Evolutionary conservation across 345 rosid genomes (phyloP).

Genomic region (thale cress (Arabidopsis thaliana)): DNA sequence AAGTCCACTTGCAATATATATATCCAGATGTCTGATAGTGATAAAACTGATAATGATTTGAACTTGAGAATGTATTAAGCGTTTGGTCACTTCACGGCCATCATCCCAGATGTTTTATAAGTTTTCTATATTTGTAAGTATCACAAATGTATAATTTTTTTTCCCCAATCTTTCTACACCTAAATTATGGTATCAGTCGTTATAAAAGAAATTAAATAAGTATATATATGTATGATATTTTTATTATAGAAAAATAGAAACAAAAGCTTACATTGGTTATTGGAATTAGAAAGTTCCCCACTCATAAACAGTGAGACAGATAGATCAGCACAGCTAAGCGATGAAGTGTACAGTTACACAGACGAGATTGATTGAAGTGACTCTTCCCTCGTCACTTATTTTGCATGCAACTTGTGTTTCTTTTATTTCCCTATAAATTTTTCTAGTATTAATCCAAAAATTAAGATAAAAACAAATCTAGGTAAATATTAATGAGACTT

Average conservation of each 20-base stretch:
- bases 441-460: not conserved
- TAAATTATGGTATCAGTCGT: not conserved
- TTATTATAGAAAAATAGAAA: not conserved
- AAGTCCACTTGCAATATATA: no score
- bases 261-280: not conserved
- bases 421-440: not conserved
- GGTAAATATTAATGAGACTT: no score
- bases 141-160: not conserved
- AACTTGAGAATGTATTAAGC: no score
- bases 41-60: not conserved
- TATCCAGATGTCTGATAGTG: no score
- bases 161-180: not conserved
- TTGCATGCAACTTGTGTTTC: slow-evolving; percentile 17
- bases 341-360: slow-evolving; percentile 24
- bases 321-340: slow-evolving; percentile 34
- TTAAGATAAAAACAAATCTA: not conserved
- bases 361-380: slow-evolving; percentile 39
- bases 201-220: not conserved
- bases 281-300: slow-evolving; percentile 26
- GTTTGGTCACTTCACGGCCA: not conserved
- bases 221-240: not conserved
- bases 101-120: not conserved
- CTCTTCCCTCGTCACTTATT: slow-evolving; percentile 18
- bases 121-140: not conserved
- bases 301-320: slow-evolving; percentile 37